phyloP scores from a whole-genome alignment of 2,329 filamentous ascomycete species.

The Thelonectria rubi region DNA sequence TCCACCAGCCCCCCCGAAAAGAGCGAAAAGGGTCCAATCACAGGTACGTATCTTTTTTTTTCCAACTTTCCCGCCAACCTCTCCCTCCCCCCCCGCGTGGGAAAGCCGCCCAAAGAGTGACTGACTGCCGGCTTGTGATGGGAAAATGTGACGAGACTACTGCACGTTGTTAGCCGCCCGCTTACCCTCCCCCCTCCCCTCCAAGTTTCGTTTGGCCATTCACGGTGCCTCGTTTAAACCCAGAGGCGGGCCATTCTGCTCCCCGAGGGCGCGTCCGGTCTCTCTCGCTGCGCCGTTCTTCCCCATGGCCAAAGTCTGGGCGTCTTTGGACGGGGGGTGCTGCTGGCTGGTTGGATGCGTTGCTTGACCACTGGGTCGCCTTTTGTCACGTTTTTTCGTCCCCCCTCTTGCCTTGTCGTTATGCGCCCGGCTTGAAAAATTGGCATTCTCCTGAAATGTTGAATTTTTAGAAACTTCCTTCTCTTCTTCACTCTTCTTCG shows the following conservation, averaged over 20 bases:
- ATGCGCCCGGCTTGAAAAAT: too few species aligned
- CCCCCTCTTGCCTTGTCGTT: too few species aligned
- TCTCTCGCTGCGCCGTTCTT: neutral
- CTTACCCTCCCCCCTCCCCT: neutral
- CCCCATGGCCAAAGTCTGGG: neutral
- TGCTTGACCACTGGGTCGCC: too few species aligned
- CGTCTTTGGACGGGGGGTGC: neutral
- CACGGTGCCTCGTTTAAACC: neutral
- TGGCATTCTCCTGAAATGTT: too few species aligned
- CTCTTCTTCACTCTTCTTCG: too few species aligned
- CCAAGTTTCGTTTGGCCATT: neutral
- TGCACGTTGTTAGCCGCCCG: constrained; percentile 39
- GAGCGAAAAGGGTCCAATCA: constrained; percentile 26
- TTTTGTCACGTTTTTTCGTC: too few species aligned
- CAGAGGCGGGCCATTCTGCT: neutral
- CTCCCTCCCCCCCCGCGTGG: neutral
- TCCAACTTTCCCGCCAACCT: neutral
- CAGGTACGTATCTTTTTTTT: neutral
- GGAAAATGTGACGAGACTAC: constrained; percentile 26
- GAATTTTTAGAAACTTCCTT: too few species aligned
- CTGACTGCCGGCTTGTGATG: neutral
- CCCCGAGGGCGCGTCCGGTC: neutral
- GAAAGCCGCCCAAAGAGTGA: too few species aligned
- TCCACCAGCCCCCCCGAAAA: constrained; percentile 19
- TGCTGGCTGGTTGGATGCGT: too few species aligned